Evolutionary conservation across 768 basidiomycete species (phyloP), one percentile per base, ranked within the genome.

Genomic region (Leucocoprinus birnbaumii): DNA sequence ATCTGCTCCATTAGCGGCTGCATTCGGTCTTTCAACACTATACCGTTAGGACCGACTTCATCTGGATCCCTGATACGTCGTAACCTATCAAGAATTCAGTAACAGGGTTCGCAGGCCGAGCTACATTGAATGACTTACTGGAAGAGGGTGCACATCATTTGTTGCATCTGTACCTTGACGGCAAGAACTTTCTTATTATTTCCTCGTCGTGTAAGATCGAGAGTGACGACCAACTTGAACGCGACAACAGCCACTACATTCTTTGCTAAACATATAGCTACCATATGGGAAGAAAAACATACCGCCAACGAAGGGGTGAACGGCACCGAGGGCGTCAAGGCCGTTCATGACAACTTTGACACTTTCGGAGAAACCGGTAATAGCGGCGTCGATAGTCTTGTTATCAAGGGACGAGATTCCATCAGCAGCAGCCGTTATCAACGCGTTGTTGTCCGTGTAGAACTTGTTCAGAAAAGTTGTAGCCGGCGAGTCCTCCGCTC

Each of bases 131-230:
- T 2, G n/a, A 63, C 77, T 8, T 49, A 77, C 79, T 79, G 72
- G 14, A 79, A 67, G 19, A 82, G 70, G 2, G 68, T 68, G 13
- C 62, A 53, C 73, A 83, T 78, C 69, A 78, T 72, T 40, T 80
- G 71, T 55, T 70, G 71, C 79, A 83, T 83, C 57, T 79, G 73
- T 8, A 75, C 53, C 45, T 77, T 76, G 5, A 84, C 66, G 2
- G 70, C 65, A 1, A 74, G 56, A 6, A 82, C 70, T 56, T 79
- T 80, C 53, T 71, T 73, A 52, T 83, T 76, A 51, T 84, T 83
- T 21, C 79, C 78, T 21, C 76, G 66, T 19, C 80, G 67, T 2
- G 75, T 76, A 51, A 76, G 51, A 49, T 82, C 80, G 37, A 83
- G 65, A 14, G 73, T 72, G 24, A 80, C 70, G 5, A 79, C 78